Evolutionary conservation across 805 yeast species (phyloP).

Genomic region (Candida pseudoglaebosa): DNA sequence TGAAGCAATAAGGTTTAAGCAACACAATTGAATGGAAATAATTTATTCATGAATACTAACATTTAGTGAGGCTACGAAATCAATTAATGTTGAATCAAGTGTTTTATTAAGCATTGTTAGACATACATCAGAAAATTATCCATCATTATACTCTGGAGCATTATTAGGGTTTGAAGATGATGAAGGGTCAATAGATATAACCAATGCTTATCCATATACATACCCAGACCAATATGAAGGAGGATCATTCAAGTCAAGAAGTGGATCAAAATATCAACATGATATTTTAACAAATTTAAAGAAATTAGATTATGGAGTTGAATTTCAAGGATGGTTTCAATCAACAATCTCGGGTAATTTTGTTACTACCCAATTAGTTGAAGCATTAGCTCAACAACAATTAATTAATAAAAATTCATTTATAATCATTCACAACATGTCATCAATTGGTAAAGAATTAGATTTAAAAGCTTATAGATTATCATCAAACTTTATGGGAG

Average conservation of each 20-base stretch:
- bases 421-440: slow-evolving; percentile 63
- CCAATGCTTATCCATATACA: slow-evolving; percentile 71
- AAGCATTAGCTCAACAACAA: slow-evolving; percentile 65
- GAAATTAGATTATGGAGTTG: slow-evolving; percentile 61
- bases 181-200: slow-evolving; percentile 43
- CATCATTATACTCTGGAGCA: slow-evolving; percentile 64
- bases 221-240: slow-evolving; percentile 60
- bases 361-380: slow-evolving; percentile 62
- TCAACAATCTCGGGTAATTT: slow-evolving; percentile 66
- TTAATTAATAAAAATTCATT: slow-evolving; percentile 52
- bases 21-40: too few relatives aligned
- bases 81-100: slow-evolving; percentile 47
- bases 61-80: slow-evolving; percentile 22
- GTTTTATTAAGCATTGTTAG: slow-evolving; percentile 58
- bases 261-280: slow-evolving; percentile 64
- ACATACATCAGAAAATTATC: slow-evolving; percentile 61
- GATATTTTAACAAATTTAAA: slow-evolving; percentile 61
- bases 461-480: slow-evolving; percentile 68
- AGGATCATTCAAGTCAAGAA: slow-evolving; percentile 55
- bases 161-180: slow-evolving; percentile 70
- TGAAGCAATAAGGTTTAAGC: too few relatives aligned
- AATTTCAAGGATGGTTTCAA: slow-evolving; percentile 79
- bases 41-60: slow-evolving; percentile 4
- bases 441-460: slow-evolving; percentile 62
- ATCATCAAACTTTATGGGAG: slow-evolving; percentile 55